phyloP scores from a whole-genome alignment of 352 stramenopile species.

The Phytophthora ohioensis region DNA sequence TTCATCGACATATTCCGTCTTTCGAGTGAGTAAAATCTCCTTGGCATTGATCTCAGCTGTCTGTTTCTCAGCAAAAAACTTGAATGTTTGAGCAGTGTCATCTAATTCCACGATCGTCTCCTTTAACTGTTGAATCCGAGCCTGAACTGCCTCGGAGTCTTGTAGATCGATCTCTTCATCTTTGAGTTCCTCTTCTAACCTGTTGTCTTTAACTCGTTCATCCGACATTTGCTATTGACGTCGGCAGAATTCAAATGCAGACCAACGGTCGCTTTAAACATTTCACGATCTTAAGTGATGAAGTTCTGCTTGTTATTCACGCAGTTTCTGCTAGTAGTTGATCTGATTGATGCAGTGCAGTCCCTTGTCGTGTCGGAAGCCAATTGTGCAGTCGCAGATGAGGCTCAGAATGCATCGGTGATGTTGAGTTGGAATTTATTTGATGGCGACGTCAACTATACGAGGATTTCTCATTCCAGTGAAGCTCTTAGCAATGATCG shows the following conservation, averaged over 20 bases:
- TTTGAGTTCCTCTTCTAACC: neutral
- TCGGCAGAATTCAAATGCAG: constrained; percentile 9
- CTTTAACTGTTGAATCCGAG: constrained; percentile 26
- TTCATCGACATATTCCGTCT: constrained; percentile 72
- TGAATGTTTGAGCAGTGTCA: constrained; percentile 43
- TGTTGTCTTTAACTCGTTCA: neutral
- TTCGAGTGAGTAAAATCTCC: constrained; percentile 64
- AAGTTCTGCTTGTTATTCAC: neutral
- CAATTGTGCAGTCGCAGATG: constrained; percentile 42
- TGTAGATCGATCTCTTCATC: constrained; percentile 8
- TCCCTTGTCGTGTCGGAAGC: constrained; percentile 34
- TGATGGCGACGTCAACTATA: constrained; percentile 49
- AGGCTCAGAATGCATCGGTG: constrained; percentile 51
- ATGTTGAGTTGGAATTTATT: constrained; percentile 45
- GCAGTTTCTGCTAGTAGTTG: constrained; percentile 8
- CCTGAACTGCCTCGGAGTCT: constrained; percentile 6
- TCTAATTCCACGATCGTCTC: constrained; percentile 34
- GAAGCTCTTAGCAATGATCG: constrained; percentile 40
- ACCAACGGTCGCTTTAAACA: constrained; percentile 34
- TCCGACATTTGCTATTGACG: constrained; percentile 25
- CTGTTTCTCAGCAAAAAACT: constrained; percentile 69
- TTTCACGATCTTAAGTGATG: constrained; percentile 13
- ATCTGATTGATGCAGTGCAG: constrained; percentile 17
- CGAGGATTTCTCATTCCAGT: constrained; percentile 58
- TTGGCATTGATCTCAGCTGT: constrained; percentile 73